Conservation (phyloP, 129 eudicot genomes). For the Flaveria robusta region DNA sequence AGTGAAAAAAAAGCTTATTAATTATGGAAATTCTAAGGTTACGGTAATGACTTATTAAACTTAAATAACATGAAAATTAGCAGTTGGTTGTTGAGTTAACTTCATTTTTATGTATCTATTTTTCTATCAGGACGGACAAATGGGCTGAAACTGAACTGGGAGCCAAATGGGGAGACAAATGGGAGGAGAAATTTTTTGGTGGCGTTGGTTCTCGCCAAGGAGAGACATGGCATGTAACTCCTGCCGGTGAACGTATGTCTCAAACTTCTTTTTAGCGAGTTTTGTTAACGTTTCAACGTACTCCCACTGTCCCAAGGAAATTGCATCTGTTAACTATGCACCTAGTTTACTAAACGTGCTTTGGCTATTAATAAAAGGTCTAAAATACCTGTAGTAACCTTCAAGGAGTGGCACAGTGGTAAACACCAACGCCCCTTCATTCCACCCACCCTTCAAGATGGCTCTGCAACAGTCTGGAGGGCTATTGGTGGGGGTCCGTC, state of each 20-base stretch:
- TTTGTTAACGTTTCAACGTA: background rate
- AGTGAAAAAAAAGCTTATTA: background rate
- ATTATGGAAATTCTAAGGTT: background rate
- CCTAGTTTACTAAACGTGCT: constrained; percentile 1
- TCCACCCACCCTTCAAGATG: background rate
- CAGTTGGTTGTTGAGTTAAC: constrained; percentile 5
- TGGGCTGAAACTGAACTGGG: constrained; percentile 96
- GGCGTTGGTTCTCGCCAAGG: constrained; percentile 97
- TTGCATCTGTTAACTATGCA: background rate
- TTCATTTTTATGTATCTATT: background rate
- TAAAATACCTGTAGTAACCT: background rate
- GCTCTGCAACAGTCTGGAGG: background rate
- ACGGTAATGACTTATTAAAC: background rate
- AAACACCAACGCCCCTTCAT: background rate
- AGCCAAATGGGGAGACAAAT: constrained; percentile 93
- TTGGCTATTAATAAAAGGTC: background rate
- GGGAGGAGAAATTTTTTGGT: constrained; percentile 85
- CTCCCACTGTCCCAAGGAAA: background rate
- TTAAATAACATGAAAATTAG: background rate
- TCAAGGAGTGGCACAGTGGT: background rate
- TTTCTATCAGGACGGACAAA: constrained; percentile 77
- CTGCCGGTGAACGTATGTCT: constrained; percentile 70
- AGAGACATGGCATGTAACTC: constrained; percentile 94
- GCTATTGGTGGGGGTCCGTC: background rate
- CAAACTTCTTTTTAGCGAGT: background rate